Conservation (phyloP, 768 basidiomycete species). For the Leccinum longicurvipes region DNA sequence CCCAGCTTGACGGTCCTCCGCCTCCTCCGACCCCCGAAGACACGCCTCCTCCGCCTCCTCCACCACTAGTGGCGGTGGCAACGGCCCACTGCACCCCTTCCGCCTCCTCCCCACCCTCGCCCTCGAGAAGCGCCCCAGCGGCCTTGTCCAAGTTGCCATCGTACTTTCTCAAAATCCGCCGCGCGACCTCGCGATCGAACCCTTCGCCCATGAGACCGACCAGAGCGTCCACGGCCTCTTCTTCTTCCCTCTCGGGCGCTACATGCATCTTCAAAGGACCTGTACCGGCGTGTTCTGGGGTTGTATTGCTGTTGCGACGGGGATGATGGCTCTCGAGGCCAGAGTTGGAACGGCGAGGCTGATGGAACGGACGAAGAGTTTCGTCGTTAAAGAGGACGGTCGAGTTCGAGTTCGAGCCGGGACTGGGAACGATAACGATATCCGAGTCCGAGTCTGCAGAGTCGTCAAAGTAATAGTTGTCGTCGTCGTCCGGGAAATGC, state of each 20-base stretch:
- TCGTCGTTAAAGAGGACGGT: neutral
- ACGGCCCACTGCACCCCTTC: conserved; percentile 1
- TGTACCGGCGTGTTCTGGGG: neutral
- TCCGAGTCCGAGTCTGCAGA: neutral
- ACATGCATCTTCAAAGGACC: conserved; percentile 14
- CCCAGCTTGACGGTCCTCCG: conserved; percentile 1
- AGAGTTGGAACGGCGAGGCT: neutral
- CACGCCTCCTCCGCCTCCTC: neutral
- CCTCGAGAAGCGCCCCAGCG: conserved; percentile 51
- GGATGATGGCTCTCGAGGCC: neutral
- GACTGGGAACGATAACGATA: neutral
- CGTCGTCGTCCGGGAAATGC: conserved; percentile 10
- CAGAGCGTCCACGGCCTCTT: conserved; percentile 33
- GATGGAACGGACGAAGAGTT: no score
- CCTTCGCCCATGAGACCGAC: conserved; percentile 38
- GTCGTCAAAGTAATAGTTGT: conserved; percentile 5
- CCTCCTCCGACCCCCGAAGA: neutral
- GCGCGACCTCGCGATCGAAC: conserved; percentile 44
- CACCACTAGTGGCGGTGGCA: neutral
- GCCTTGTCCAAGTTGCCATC: conserved; percentile 57
- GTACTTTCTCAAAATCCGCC: conserved; percentile 57
- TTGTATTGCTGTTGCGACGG: neutral
- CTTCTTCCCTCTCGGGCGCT: conserved; percentile 25
- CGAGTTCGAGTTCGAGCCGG: neutral
- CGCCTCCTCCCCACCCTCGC: conserved; percentile 42